Percentiles rank a stretch among this genome's conserved stretches.
Evolutionary conservation across 2,329 filamentous ascomycete species (phyloP).

Genomic region (Fusarium humuli): DNA sequence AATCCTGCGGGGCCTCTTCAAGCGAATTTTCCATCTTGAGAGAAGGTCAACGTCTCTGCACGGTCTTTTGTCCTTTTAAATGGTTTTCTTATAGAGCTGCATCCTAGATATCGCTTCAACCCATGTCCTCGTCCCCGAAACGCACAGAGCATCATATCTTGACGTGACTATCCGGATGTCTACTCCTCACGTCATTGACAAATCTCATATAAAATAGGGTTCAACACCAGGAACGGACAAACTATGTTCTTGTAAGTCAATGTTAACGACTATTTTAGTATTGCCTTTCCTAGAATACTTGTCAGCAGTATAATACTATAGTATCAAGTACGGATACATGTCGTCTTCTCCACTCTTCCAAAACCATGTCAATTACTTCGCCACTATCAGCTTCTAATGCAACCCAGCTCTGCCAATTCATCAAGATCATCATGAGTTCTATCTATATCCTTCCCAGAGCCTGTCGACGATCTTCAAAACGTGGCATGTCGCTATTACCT

Average conservation of each 20-base stretch:
- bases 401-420: constrained; percentile 6
- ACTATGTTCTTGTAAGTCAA: not conserved
- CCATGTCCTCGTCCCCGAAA: constrained; percentile 14
- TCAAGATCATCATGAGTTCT: constrained; percentile 14
- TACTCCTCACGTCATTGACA: not conserved
- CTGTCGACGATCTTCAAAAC: constrained; percentile 13
- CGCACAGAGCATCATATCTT: constrained; percentile 27
- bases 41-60: not conserved
- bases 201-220: not conserved
- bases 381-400: constrained; percentile 2
- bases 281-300: not conserved
- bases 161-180: not conserved
- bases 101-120: not conserved
- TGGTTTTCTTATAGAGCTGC: not conserved
- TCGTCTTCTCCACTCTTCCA: not conserved
- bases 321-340: not conserved
- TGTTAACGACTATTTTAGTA: not conserved
- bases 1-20: not conserved
- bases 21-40: not conserved
- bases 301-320: not conserved
- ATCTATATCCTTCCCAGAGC: constrained; percentile 19
- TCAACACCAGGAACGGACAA: not conserved
- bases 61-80: not conserved
- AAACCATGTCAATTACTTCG: not conserved
- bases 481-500: constrained; percentile 7